Evolutionary conservation across 768 basidiomycete species (phyloP), one percentile per base, ranked within the genome.

Genomic region (Pisolithus sp.): DNA sequence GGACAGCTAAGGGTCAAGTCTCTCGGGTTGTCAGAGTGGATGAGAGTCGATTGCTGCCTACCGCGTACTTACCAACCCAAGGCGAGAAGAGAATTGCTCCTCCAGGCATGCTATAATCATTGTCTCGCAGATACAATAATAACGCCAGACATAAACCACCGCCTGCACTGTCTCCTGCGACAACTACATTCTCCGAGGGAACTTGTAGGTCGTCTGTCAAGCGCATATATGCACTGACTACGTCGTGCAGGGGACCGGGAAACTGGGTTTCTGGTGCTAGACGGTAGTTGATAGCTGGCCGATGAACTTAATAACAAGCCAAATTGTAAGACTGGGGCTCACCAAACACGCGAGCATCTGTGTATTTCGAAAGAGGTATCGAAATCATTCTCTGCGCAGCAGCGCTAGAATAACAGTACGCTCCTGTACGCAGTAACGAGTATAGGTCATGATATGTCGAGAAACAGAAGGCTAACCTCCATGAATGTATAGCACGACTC

Each of bases 1-100:
- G 93, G 90, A 66, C 93, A 97, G 58, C 92, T 94, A 83, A 96
- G 90, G 0, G 96, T 97, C 55, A 99, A 71, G 67, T 95, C 92
- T 90, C 57, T 18, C 34, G 18, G 21, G 40, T 7, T 17, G 47
- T 62, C 36, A 52, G 46, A 49, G 17, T 48, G 46, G 23, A 57
- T 57, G 46, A 45, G 30, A 34, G 12, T 13, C 34, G 5, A 40
- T 26, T n/a, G 44, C 34, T 31, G 53, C 9, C 31, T 38, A 30
- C 4, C 50, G 15, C 18, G 15, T 26, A 80, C 89, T 72, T 53
- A 86, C 93, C 93, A 57, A 95, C 92, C 93, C 93, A 97, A 5
- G 93, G 93, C 21, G 87, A 93, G 80, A 98, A 84, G 37, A 96
- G 67, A 26, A 98, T 89, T 7, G 85, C 85, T 4, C 86, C 91